Evolutionary conservation across 495 filamentous ascomycete genomes (phyloP), one percentile per base, ranked within the genome.

Genomic region (Aspergillus nanangensis): DNA sequence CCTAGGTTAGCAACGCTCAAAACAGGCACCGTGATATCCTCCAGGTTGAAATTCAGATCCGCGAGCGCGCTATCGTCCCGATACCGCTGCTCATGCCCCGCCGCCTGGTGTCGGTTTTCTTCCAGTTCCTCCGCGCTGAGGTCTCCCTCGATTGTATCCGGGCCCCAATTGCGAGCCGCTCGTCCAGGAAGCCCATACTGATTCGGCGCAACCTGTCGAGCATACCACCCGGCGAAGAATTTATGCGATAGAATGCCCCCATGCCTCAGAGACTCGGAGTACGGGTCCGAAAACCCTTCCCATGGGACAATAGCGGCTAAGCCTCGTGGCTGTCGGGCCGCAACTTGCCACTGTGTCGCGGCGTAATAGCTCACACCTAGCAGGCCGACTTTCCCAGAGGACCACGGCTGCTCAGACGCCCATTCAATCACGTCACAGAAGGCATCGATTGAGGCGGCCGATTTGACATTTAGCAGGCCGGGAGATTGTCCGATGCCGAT

Each of bases 351-450:
- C 62, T 85, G 81, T 38, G 55, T 72, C 3, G 77, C 78, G 9
- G 78, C 80, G 52, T 76, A 84, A 58, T 85, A 83, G 44, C 69
- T 76, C 35, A 85, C 74, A 5, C 80, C 81, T n/a, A 83, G 55
- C 24, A 85, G 49, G n/a, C 79, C 80, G 13, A 85, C 79, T 54
- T 82, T 83, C 0, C 80, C 80, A 3, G 62, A 66, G 1, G 75
- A 81, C 80, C 80, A 85, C 2, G 61, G 44, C 55, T 83, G 80
- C 41, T 77, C 71, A 3, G 80, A 72, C 0, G 37, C 17, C 76
- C 76, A 80, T 59, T 78, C 76, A 5, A 80, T 57, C 11, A 77
- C 65, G n/a, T 76, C 66, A 48, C 64, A 69, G 56, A 78, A 81
- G 2, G 55, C 65, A 31, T 79, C 71, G 38, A 56, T 64, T 4